Conservation (phyloP, 2,329 filamentous ascomycete species). For the Penicillium sp. region DNA sequence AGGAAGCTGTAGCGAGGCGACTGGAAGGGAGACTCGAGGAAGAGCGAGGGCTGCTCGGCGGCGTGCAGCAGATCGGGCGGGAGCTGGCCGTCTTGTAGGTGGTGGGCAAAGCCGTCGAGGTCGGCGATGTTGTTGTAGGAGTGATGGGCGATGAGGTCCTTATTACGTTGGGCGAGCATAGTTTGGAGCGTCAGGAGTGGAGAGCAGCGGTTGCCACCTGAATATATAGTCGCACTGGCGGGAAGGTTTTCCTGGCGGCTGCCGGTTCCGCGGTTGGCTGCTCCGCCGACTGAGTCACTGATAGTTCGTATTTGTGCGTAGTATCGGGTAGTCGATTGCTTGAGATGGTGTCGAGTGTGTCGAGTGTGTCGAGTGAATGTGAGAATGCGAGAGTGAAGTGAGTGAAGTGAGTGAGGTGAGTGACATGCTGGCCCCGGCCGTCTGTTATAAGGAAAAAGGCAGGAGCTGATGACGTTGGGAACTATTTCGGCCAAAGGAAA, state of each 20-base stretch:
- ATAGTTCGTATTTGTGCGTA: too few species aligned
- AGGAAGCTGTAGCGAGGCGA: constrained; percentile 29
- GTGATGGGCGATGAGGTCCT: constrained; percentile 38
- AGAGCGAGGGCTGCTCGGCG: constrained; percentile 17
- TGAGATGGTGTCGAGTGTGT: too few species aligned
- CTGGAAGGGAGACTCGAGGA: constrained; percentile 32
- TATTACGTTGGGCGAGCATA: too few species aligned
- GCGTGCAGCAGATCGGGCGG: constrained; percentile 25
- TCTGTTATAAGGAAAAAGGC: too few species aligned
- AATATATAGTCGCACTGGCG: constrained; percentile 16
- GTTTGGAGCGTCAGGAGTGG: constrained; percentile 32
- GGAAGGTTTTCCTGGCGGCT: constrained; percentile 15
- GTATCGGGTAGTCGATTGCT: too few species aligned
- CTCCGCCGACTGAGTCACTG: not conserved
- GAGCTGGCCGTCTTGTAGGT: constrained; percentile 38
- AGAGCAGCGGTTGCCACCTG: constrained; percentile 22
- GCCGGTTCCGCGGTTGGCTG: constrained; percentile 6
- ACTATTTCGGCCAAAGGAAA: not conserved
- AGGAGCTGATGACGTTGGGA: not conserved
- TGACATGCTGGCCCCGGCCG: too few species aligned
- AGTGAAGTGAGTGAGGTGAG: too few species aligned
- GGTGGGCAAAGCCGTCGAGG: constrained; percentile 24
- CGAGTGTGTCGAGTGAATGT: too few species aligned
- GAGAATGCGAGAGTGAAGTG: too few species aligned
- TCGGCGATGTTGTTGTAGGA: constrained; percentile 20